Base-by-base conservation (phyloP, 2,329 filamentous ascomycete genomes). In the Hansfordia pulvinata region DNA sequence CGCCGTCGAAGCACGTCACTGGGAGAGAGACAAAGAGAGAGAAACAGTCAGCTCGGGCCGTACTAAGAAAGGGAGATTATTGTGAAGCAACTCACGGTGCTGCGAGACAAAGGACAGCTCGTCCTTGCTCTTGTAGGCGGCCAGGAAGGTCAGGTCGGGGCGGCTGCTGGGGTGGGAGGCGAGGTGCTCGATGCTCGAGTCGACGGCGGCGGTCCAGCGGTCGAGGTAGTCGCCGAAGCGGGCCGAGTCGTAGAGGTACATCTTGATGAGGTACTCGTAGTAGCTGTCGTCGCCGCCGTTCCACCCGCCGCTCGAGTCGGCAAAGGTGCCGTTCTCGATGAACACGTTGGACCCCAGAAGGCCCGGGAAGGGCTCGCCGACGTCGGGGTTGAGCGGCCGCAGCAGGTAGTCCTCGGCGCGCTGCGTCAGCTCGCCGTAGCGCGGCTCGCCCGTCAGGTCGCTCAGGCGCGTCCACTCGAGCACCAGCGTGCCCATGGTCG, bases 241-340 rank as follows among this genome's bases (percentile, higher is more conserved):
- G 5, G 48, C 39, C 0, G 70, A 61, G 43, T 88, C 77, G 47
- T 92, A 92, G 29, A 88, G 52, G 41, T 76, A 92, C 80, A 90
- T 88, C 59, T 93, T 93, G 50, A 93, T 76, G 17, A 93, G 66
- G 42, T 92, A 92, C 53, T 92, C 83, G 54, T 92, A 93, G 54
- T 77, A 92, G 22, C 74, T 82, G 49, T 92, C 83, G 17, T 67
- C 68, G 6, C 79, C 77, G 26, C 77, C 82, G 20, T 69, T 67
- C 83, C 83, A 93, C 23, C 80, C 78, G 27, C 85, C 83, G 2
- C 38, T 42, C 14, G 64, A 64, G 43, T 88, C 69, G 10, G 66
- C 38, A 38, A 92, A 88, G 6, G 58, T 41, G 12, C 84, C 84
- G 4, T 67, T 72, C 2, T 54, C 44, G 33, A 83, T 63, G 37